A percentile compares a stretch with the other conserved stretches of the same genome.
phyloP scores from a whole-genome alignment of 306 rosid species.

The Trifolium repens region DNA sequence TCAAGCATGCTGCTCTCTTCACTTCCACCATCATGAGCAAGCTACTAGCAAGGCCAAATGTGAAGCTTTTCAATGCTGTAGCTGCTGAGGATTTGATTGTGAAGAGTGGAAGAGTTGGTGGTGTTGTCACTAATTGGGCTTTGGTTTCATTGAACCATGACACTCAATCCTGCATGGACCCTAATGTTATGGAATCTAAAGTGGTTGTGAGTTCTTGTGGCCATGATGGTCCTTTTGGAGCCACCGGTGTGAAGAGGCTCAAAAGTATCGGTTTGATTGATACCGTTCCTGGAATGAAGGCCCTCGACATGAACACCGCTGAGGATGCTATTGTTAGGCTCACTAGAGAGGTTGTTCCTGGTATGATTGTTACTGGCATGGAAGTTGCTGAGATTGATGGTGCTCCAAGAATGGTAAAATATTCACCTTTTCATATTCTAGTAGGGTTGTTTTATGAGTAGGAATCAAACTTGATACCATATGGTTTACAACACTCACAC shows the following conservation, averaged over 20 bases:
- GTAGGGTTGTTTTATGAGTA: not conserved
- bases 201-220: conserved; percentile 91
- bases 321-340: conserved; percentile 84
- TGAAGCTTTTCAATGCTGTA: conserved; percentile 90
- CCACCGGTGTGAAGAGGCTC: conserved; percentile 90
- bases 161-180: conserved; percentile 96
- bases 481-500: not conserved
- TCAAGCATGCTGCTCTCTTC: conserved; percentile 88
- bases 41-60: conserved; percentile 74
- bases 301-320: conserved; percentile 85
- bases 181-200: conserved; percentile 94
- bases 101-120: conserved; percentile 70
- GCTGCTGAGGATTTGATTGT: conserved; percentile 88
- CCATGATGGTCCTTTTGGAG: conserved; percentile 91
- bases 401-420: conserved; percentile 84
- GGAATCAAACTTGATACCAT: not conserved
- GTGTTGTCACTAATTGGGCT: conserved; percentile 93
- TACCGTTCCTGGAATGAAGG: conserved; percentile 80
- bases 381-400: conserved; percentile 96
- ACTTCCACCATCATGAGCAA: conserved; percentile 97
- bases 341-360: conserved; percentile 84
- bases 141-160: conserved; percentile 90
- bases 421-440: not conserved
- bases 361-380: conserved; percentile 95
- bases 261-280: conserved; percentile 78